A percentile compares a stretch with the other conserved stretches of the same genome.
phyloP scores from a whole-genome alignment of 768 basidiomycete genomes.

The Russula dissimulans region DNA sequence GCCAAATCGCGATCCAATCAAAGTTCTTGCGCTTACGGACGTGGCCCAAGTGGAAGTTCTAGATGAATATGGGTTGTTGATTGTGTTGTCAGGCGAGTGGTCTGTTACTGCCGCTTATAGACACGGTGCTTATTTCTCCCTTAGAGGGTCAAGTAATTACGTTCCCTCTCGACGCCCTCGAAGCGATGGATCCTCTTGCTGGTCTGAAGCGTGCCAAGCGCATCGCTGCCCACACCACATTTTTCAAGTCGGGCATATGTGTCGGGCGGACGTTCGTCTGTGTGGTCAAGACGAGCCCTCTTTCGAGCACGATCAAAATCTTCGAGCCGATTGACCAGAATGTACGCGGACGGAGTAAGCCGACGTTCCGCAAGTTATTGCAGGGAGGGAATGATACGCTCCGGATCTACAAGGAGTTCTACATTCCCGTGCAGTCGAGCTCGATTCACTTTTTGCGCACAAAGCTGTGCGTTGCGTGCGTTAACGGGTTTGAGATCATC shows the following conservation, averaged over 20 bases:
- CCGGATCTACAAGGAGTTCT: constrained; percentile 96
- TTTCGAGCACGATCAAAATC: constrained; percentile 96
- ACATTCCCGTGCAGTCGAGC: constrained; percentile 94
- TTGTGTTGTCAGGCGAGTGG: constrained; percentile 89
- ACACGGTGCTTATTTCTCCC: not conserved
- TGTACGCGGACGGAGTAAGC: constrained; percentile 66
- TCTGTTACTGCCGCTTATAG: not conserved
- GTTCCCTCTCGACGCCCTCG: constrained; percentile 88
- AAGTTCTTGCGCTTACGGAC: constrained; percentile 81
- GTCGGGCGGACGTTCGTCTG: constrained; percentile 88
- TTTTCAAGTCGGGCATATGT: constrained; percentile 95
- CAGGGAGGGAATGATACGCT: constrained; percentile 94
- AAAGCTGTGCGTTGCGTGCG: constrained; percentile 92
- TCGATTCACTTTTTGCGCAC: constrained; percentile 98
- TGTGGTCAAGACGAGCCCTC: constrained; percentile 89
- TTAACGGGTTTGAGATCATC: constrained; percentile 97
- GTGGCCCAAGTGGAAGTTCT: constrained; percentile 94
- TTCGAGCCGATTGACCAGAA: constrained; percentile 93
- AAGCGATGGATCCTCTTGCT: constrained; percentile 81
- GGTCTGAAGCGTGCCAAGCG: constrained; percentile 91
- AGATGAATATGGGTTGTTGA: constrained; percentile 89
- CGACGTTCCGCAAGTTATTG: constrained; percentile 89
- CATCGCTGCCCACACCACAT: constrained; percentile 91
- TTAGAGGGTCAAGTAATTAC: constrained; percentile 92
- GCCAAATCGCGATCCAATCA: constrained; percentile 68